Conservation (phyloP, 805 yeast genomes). For the Candida maesae region DNA sequence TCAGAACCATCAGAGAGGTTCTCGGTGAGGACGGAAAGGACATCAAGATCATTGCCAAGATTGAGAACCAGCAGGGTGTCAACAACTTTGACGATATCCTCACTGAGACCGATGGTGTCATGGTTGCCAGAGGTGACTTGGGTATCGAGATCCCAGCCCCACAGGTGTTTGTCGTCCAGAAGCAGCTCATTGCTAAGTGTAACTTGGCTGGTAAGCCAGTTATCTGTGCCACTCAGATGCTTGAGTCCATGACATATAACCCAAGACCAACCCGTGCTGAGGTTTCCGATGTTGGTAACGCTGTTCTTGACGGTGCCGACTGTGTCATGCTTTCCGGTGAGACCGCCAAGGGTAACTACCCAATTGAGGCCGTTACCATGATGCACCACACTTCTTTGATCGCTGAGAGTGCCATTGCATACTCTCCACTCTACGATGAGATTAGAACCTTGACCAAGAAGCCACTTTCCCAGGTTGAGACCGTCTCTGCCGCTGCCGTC, state of each 20-base stretch:
- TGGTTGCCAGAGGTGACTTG: constrained; percentile 99
- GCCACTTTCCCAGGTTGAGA: constrained; percentile 93
- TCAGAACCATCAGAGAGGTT: constrained; percentile 84
- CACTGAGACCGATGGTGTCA: constrained; percentile 95
- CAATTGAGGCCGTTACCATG: constrained; percentile 95
- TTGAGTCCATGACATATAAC: constrained; percentile 98
- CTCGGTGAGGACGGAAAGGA: constrained; percentile 96
- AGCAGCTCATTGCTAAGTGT: constrained; percentile 98
- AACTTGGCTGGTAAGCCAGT: constrained; percentile 99
- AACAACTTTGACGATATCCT: constrained; percentile 98
- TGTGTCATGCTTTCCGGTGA: constrained; percentile 99
- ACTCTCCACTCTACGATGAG: constrained; percentile 80
- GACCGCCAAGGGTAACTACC: constrained; percentile 99
- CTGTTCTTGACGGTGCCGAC: constrained; percentile 98
- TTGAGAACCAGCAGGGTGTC: constrained; percentile 99
- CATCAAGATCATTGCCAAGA: constrained; percentile 94
- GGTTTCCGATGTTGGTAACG: constrained; percentile 98
- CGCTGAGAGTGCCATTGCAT: constrained; percentile 96
- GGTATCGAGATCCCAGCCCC: constrained; percentile 99
- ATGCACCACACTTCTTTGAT: constrained; percentile 97
- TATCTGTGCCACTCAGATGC: constrained; percentile 99
- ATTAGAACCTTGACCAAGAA: constrained; percentile 77
- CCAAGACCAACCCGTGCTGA: constrained; percentile 99
- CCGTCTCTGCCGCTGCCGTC: constrained; percentile 96
- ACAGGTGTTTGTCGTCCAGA: constrained; percentile 96